Evolutionary conservation across 148 eudicot species (phyloP).

Genomic region (Fagopyrum homotropicum): DNA sequence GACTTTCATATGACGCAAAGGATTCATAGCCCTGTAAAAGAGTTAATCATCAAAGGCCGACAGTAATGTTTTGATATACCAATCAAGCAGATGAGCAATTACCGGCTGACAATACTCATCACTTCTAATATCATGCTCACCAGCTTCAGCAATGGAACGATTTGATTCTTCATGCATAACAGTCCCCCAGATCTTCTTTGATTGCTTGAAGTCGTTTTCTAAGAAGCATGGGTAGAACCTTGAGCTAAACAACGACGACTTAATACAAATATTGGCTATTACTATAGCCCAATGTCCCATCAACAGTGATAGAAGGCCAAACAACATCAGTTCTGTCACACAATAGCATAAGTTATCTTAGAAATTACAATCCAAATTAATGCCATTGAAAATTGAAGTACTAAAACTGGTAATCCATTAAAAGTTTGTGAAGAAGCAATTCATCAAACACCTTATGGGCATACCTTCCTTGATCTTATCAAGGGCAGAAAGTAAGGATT

Average conservation of each 20-base stretch:
- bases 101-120: not conserved
- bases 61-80: slow-evolving; percentile 5
- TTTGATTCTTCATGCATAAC: slow-evolving; percentile 17
- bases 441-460: not conserved
- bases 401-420: not conserved
- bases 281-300: slow-evolving; percentile 64
- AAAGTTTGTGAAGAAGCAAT: not conserved
- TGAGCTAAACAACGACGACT: slow-evolving; percentile 38
- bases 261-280: slow-evolving; percentile 65
- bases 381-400: not conserved
- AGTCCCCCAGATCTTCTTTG: not conserved
- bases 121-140: not conserved
- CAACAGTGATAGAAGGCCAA: slow-evolving; percentile 65
- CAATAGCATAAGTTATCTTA: not conserved
- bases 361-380: not conserved
- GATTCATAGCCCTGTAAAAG: slow-evolving; percentile 57
- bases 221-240: slow-evolving; percentile 51
- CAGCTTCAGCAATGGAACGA: slow-evolving; percentile 17
- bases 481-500: slow-evolving; percentile 54
- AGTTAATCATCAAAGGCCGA: not conserved
- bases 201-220: slow-evolving; percentile 13
- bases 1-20: slow-evolving; percentile 69
- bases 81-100: not conserved
- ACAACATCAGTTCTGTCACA: slow-evolving; percentile 61
- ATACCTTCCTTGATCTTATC: slow-evolving; percentile 75